phyloP scores from a whole-genome alignment of 2,329 filamentous ascomycete species.

The Proliferodiscus dingleyae region DNA sequence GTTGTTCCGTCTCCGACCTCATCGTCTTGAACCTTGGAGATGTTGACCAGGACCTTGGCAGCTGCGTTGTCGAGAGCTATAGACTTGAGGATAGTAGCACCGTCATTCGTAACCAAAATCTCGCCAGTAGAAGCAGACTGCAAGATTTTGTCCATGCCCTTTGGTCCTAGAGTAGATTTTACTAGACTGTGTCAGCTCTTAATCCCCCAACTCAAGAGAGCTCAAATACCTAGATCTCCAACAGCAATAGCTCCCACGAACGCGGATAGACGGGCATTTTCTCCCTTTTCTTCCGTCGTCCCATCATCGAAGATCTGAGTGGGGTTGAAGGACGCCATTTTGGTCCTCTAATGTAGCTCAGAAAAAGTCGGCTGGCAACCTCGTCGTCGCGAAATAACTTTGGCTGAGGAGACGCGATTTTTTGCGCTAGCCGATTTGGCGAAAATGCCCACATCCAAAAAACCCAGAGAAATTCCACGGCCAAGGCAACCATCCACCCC shows the following conservation, averaged over 20 bases:
- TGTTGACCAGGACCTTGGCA: slow-evolving; percentile 97
- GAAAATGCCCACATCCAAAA: slow-evolving; percentile 1
- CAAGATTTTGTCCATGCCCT: slow-evolving; percentile 75
- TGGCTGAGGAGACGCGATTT: slow-evolving; percentile 4
- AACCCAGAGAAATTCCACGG: neutral
- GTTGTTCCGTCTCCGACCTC: slow-evolving; percentile 98
- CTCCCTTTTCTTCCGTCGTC: slow-evolving; percentile 95
- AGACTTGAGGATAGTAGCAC: slow-evolving; percentile 95
- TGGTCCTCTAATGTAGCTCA: slow-evolving; percentile 13
- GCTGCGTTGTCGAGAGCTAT: slow-evolving; percentile 98
- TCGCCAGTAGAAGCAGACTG: slow-evolving; percentile 89
- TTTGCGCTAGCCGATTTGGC: neutral
- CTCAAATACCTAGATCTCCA: slow-evolving; percentile 60
- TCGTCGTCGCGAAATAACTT: slow-evolving; percentile 9
- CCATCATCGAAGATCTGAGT: slow-evolving; percentile 98
- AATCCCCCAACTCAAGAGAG: slow-evolving; percentile 6
- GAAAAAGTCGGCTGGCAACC: slow-evolving; percentile 7
- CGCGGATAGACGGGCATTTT: slow-evolving; percentile 97
- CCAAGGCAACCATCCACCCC: neutral
- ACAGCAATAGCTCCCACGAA: slow-evolving; percentile 98
- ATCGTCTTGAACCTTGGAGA: slow-evolving; percentile 98
- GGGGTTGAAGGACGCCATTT: slow-evolving; percentile 64
- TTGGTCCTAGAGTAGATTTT: slow-evolving; percentile 93
- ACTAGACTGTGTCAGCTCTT: slow-evolving; percentile 42
- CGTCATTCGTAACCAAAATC: slow-evolving; percentile 98